These are phyloP conservation scores for Solanum chacoense DNA, from an alignment of 305 asterid species.

Conservation along the genomic window DNA sequence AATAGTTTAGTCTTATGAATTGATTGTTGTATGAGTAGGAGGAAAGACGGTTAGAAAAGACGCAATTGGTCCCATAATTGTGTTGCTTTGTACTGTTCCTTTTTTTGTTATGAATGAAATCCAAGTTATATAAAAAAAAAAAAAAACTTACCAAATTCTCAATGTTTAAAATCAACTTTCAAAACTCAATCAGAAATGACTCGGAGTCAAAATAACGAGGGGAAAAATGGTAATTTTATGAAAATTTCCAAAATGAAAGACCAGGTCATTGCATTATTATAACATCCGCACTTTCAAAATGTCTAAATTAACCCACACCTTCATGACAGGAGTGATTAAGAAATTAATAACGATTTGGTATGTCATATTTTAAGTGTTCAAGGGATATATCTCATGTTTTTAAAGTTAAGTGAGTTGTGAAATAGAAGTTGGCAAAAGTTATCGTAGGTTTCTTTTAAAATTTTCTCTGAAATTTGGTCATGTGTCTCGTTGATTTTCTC, in stretches of 20 bases:
- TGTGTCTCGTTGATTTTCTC: not conserved
- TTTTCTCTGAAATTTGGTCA: not conserved
- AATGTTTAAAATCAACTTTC: not conserved
- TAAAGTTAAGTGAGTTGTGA: no score
- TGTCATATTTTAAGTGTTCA: not conserved
- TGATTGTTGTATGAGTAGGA: no score
- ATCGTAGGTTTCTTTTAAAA: no score
- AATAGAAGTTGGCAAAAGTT: not conserved
- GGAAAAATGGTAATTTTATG: not conserved
- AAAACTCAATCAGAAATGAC: not conserved
- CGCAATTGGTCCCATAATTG: no score
- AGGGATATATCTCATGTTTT: not conserved
- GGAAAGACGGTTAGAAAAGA: no score
- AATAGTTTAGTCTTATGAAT: no score
- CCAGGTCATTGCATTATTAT: not conserved
- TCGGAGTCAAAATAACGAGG: not conserved
- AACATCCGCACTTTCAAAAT: not conserved
- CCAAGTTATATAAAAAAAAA: no score
- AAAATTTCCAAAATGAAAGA: not conserved
- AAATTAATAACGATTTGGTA: no score
- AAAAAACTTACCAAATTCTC: not conserved
- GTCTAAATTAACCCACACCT: not conserved
- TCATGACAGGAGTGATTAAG: not conserved
- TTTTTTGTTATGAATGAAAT: no score
- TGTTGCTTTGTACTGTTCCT: no score